Percentiles rank a stretch among this genome's conserved stretches.
phyloP scores from a whole-genome alignment of 2,329 filamentous ascomycete species.

The Trichoderma afroharzianum region DNA sequence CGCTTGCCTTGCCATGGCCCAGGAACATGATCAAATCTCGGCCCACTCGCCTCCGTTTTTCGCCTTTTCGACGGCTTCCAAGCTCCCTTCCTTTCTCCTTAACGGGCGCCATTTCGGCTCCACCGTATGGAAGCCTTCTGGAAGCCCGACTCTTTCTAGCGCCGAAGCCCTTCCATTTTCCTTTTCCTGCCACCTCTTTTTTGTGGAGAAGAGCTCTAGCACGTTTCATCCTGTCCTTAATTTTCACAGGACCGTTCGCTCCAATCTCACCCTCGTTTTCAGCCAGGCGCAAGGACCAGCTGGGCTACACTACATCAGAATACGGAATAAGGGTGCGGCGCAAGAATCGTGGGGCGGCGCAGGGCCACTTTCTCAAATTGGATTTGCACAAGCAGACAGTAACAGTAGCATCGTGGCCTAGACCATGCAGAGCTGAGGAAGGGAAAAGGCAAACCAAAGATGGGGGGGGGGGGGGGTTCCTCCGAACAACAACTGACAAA shows the following conservation, averaged over 20 bases:
- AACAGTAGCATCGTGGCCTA: neutral
- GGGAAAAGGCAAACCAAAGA: neutral
- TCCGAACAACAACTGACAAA: neutral
- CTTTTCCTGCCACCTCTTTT: neutral
- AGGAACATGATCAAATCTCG: neutral
- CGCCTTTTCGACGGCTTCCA: neutral
- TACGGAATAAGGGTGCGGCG: neutral
- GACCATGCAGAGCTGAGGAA: slow-evolving; percentile 1
- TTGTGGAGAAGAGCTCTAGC: slow-evolving; percentile 7
- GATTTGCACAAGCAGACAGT: neutral
- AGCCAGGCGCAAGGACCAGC: slow-evolving; percentile 4
- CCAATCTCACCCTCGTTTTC: slow-evolving; percentile 6
- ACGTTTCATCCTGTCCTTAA: slow-evolving; percentile 11
- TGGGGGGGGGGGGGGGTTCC: neutral
- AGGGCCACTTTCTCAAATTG: slow-evolving; percentile 16
- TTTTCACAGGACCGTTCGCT: slow-evolving; percentile 1
- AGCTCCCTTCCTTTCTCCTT: neutral
- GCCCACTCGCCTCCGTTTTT: slow-evolving; percentile 11
- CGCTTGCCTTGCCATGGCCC: neutral
- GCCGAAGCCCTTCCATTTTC: neutral
- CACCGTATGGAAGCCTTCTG: slow-evolving; percentile 17
- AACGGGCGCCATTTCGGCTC: slow-evolving; percentile 8
- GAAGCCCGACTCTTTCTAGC: slow-evolving; percentile 17
- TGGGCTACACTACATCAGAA: neutral
- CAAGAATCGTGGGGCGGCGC: slow-evolving; percentile 9